These are phyloP conservation scores for Ulota crispa DNA, from an alignment of 225 moss, liverwort and hornwort species.

Conservation along the genomic window DNA sequence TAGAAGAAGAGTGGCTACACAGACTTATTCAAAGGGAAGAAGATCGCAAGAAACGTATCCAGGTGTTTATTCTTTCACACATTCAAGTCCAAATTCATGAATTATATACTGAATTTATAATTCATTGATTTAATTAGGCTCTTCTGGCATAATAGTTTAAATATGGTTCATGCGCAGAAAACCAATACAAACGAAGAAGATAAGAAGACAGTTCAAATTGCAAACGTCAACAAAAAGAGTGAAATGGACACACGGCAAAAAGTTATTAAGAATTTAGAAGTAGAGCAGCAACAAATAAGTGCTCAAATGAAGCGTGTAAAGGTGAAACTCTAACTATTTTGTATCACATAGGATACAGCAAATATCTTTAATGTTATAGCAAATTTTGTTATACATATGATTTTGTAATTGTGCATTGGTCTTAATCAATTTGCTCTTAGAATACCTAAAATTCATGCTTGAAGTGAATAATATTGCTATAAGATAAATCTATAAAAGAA, in stretches of 20 bases:
- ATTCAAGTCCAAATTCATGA: neutral
- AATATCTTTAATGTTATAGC: neutral
- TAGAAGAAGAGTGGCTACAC: constrained; percentile 51
- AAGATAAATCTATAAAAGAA: neutral
- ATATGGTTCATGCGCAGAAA: constrained; percentile 21
- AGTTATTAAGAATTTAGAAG: constrained; percentile 22
- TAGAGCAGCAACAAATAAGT: constrained; percentile 17
- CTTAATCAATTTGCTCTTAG: fast-evolving
- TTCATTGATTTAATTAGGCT: neutral
- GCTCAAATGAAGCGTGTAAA: constrained; percentile 28
- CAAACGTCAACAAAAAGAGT: constrained; percentile 12
- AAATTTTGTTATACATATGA: neutral
- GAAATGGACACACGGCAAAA: constrained; percentile 11
- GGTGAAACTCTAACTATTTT: constrained; percentile 23
- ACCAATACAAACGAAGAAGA: constrained; percentile 30
- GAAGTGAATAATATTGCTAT: neutral
- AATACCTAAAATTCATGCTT: neutral
- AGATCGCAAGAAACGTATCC: constrained; percentile 41
- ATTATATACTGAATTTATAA: too few species aligned
- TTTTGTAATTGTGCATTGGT: neutral
- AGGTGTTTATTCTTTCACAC: neutral
- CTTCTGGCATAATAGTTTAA: neutral
- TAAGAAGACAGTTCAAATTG: constrained; percentile 7
- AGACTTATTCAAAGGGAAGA: constrained; percentile 38
- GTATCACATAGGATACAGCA: neutral